Percentiles rank a stretch among this genome's conserved stretches.
Conservation (phyloP, 768 basidiomycete genomes). For the Suillus subalutaceus region DNA sequence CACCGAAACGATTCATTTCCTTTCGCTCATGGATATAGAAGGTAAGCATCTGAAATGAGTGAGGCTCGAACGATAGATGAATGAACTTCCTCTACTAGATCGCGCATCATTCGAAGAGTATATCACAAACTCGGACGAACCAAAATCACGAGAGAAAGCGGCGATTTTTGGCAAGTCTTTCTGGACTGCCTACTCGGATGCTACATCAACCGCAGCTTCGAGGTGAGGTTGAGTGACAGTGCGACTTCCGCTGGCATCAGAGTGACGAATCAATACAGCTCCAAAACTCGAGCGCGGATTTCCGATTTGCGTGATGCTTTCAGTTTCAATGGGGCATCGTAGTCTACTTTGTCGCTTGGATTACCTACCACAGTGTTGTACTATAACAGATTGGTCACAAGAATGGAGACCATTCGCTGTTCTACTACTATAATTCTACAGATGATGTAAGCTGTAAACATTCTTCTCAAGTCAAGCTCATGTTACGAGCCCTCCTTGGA, state of each 20-base stretch:
- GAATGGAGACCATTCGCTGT: neutral
- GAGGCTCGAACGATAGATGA: neutral
- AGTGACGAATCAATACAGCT: neutral
- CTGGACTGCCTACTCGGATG: slow-evolving; percentile 1
- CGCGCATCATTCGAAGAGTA: neutral
- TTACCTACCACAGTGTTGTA: neutral
- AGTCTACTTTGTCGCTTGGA: slow-evolving; percentile 1
- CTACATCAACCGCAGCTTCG: neutral
- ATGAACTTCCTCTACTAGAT: neutral
- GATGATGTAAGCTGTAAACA: slow-evolving; percentile 5
- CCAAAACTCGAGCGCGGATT: slow-evolving; percentile 2
- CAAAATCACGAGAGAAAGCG: neutral
- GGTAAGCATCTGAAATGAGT: neutral
- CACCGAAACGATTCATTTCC: neutral
- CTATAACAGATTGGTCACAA: neutral
- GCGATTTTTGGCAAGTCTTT: slow-evolving; percentile 1
- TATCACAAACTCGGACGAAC: slow-evolving; percentile 4
- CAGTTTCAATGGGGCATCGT: neutral
- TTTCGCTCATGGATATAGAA: slow-evolving; percentile 5
- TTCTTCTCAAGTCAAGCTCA: neutral
- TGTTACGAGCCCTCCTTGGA: neutral
- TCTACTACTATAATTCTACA: neutral
- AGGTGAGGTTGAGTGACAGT: slow-evolving; percentile 1
- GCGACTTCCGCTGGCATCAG: neutral
- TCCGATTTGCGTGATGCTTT: slow-evolving; percentile 1